Base-by-base conservation (phyloP, 176 grass and related monocot species). In the Phragmites australis region DNA sequence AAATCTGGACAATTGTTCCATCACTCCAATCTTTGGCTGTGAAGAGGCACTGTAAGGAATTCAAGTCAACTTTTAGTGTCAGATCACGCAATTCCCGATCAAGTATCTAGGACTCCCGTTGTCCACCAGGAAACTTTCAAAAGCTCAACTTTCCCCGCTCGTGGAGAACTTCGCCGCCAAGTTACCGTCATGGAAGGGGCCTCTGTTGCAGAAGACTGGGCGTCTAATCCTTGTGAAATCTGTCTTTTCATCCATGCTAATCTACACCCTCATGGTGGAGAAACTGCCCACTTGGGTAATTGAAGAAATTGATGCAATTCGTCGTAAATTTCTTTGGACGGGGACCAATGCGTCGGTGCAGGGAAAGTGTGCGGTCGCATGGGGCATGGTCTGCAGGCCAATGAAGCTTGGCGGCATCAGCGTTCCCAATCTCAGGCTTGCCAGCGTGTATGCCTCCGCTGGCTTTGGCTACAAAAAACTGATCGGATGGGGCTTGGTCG, bases 361-460 rank as follows among this genome's bases (percentile, higher is more conserved):
- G 0, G 50, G 50, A 1, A 52, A 52, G 8, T 37, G 19, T 2
- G 50, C 1, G 0, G 51, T 54, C 3, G 51, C 19, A 0, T 54
- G 18, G 19, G 2, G 2, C 0, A 9, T 19, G 5, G 5, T 19
- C 6, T 21, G 50, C 10, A 5, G 5, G 5, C 50, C 50, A 4
- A 21, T 13, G 6, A 6, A 1, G 1, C 2, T 7, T 6, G 50
- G 50, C 0, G 18, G 50, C 5, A 17, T 52, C 1, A 18, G 50
- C 1, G 10, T 52, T 1, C 0, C 16, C 1, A 19, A 54, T 1
- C 51, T 22, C 3, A 54, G 3, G 21, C 21, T 54, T 2, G 18
- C 19, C 1, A 8, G 51, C 51, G 0, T 6, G n/a, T 54, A 0
- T 1, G 6, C 0, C 0, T 21, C 1, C 19, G 51, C 8, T 22